Percentiles rank a stretch among this genome's conserved stretches.
These are phyloP conservation scores for Apiotrichum veenhuisii DNA, from an alignment of 1,284 basidiomycete genomes.

Conservation along the genomic window DNA sequence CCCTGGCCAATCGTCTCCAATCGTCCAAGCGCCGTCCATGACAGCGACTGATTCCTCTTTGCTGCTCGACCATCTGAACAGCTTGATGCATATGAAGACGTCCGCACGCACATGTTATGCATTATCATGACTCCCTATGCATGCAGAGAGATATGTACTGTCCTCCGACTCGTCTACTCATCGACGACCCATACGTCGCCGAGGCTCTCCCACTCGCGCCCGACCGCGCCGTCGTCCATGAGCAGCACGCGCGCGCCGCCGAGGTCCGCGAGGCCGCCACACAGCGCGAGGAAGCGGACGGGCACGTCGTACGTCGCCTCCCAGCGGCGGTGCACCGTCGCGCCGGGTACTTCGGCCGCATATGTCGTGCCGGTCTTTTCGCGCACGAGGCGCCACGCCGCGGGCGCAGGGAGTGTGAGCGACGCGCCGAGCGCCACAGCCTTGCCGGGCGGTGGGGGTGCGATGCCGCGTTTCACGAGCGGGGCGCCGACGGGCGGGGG, in stretches of 20 bases:
- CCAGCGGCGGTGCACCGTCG: conserved; percentile 20
- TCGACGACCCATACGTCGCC: conserved; percentile 16
- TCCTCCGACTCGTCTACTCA: too few species aligned
- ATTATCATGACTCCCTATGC: too few species aligned
- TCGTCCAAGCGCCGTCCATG: too few species aligned
- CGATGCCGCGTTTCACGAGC: conserved; percentile 4
- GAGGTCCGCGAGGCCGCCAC: conserved; percentile 33
- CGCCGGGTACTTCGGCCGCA: conserved; percentile 21
- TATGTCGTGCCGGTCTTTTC: conserved; percentile 32
- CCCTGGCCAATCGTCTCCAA: too few species aligned
- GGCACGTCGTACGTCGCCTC: conserved; percentile 28
- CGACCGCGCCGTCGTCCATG: conserved; percentile 16
- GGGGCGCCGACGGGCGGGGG: conserved; percentile 17
- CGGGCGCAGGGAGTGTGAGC: conserved; percentile 15
- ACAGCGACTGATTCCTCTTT: too few species aligned
- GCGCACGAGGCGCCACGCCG: conserved; percentile 17
- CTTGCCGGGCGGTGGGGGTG: conserved; percentile 10
- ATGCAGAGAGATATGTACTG: too few species aligned
- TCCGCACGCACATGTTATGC: too few species aligned
- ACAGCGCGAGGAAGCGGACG: conserved; percentile 28
- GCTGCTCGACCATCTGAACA: too few species aligned
- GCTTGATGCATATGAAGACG: too few species aligned
- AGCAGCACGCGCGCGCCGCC: conserved; percentile 39
- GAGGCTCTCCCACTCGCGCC: conserved; percentile 32
- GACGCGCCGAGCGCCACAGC: conserved; percentile 26